Evolutionary conservation across 108 stramenopile genomes (phyloP).

Genomic region (Nitzschia inconspicua): DNA sequence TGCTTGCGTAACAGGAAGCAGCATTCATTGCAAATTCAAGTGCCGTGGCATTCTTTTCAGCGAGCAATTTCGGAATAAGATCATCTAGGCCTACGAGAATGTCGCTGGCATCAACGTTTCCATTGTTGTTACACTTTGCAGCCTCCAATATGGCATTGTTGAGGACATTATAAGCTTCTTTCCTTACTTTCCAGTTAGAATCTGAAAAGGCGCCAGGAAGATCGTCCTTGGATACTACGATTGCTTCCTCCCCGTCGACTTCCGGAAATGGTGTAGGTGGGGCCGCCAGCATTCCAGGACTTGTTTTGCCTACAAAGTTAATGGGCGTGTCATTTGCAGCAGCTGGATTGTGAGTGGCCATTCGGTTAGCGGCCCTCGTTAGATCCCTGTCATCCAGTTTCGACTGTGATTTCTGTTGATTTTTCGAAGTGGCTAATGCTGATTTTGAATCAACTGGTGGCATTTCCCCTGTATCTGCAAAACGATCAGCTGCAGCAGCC

Average conservation of each 20-base stretch:
- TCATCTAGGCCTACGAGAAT: constrained; percentile 46
- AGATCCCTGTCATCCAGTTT: no score
- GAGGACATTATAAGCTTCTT: constrained; percentile 59
- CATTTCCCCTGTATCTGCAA: no score
- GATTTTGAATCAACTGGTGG: no score
- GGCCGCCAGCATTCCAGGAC: not conserved
- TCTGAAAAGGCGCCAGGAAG: constrained; percentile 40
- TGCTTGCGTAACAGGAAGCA: constrained; percentile 46
- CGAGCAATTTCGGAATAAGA: constrained; percentile 35
- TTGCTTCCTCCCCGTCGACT: constrained; percentile 19
- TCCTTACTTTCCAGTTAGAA: constrained; percentile 73
- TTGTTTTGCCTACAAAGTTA: not conserved
- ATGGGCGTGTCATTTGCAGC: no score
- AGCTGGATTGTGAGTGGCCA: no score
- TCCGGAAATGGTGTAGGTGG: not conserved
- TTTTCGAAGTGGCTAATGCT: no score
- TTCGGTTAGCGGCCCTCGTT: no score
- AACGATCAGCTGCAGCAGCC: constrained; percentile 42
- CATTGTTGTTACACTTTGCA: constrained; percentile 20
- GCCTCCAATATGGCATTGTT: constrained; percentile 21
- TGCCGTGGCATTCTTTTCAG: constrained; percentile 78
- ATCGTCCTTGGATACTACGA: constrained; percentile 49
- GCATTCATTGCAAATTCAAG: constrained; percentile 74
- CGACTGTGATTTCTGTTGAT: no score
- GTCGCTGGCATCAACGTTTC: constrained; percentile 26